Evolutionary conservation across 2,329 filamentous ascomycete species (phyloP), one percentile per base, ranked within the genome.

Genomic region (Neopestalotiopsis sp.): DNA sequence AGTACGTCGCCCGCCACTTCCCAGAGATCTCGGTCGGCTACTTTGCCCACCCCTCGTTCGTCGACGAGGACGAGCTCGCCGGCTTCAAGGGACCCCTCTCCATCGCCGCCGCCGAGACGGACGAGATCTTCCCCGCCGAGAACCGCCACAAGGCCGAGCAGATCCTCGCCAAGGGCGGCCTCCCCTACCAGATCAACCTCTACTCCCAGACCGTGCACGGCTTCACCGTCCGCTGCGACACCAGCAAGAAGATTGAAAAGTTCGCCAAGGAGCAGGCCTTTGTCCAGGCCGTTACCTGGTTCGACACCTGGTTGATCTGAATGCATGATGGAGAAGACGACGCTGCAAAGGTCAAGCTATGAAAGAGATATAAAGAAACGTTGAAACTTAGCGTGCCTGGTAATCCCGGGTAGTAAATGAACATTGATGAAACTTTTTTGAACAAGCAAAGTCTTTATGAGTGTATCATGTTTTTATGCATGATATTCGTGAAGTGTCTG

Each of bases 241-340:
- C 86, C 40, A 85, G 75, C 70, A 85, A 90, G 71, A 86, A 85
- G 78, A 72, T 83, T 60, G 79, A 88, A 75, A 89, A 87, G 78
- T 95, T 87, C 74, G 91, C 92, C 49, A 95, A 94, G 86, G 92
- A 97, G 81, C 89, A 92, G 81, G 93, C 94, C 4, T 96, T 96
- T 78, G 75, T 85, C 72, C 94, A 96, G 84, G 93, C 93, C 45
- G 84, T 94, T 65, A 78, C 84, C 66, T 97, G 94, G 94, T 94
- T 97, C 73, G 86, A 92, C 73, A 72, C 70, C 66, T 77, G 72
- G 72, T 71, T 79, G 42, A 38, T 76, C 20, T 62, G 59, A 62
- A 30, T 62, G 59, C 59, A n/a, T 13, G 34, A 17, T 17, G 34
- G 32, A 1, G 32, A 3, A 28, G 24, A 28, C 24, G 0, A 28